Evolutionary conservation across 805 yeast species (phyloP).

Genomic region (Pichia rugopelliculosa): DNA sequence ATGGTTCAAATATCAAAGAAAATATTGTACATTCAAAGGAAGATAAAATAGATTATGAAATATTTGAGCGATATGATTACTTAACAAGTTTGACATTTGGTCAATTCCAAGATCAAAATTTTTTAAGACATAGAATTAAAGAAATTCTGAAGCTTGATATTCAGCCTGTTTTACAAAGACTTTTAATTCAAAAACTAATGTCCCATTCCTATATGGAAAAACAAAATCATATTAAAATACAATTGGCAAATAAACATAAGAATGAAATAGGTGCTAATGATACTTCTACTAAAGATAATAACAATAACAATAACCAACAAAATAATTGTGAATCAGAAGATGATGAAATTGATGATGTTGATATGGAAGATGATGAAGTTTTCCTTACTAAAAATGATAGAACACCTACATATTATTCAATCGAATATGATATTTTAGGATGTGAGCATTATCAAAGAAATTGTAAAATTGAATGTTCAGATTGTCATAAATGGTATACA

Average conservation of each 20-base stretch:
- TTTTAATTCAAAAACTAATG: slow-evolving; percentile 57
- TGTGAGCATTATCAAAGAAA: slow-evolving; percentile 78
- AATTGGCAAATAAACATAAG: not conserved
- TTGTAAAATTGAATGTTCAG: slow-evolving; percentile 76
- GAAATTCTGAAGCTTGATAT: slow-evolving; percentile 35
- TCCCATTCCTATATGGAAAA: slow-evolving; percentile 57
- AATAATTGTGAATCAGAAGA: slow-evolving; percentile 14
- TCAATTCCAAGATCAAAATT: slow-evolving; percentile 28
- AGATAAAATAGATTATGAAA: not conserved
- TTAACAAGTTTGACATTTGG: slow-evolving; percentile 27
- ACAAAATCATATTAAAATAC: slow-evolving; percentile 19
- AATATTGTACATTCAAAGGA: slow-evolving; percentile 3
- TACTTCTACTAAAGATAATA: not conserved
- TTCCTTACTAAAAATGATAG: slow-evolving; percentile 41
- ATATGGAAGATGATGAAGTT: slow-evolving; percentile 29
- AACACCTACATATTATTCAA: slow-evolving; percentile 40
- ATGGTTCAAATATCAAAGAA: slow-evolving; percentile 5
- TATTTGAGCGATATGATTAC: slow-evolving; percentile 16
- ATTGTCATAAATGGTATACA: slow-evolving; percentile 66
- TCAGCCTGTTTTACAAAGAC: slow-evolving; percentile 37
- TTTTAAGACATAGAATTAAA: slow-evolving; percentile 43
- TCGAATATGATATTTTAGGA: slow-evolving; percentile 46
- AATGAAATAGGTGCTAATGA: not conserved
- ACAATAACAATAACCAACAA: not conserved
- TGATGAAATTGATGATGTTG: slow-evolving; percentile 15